phyloP scores from a whole-genome alignment of 495 filamentous ascomycete species.

The Aspergillus cristatus region DNA sequence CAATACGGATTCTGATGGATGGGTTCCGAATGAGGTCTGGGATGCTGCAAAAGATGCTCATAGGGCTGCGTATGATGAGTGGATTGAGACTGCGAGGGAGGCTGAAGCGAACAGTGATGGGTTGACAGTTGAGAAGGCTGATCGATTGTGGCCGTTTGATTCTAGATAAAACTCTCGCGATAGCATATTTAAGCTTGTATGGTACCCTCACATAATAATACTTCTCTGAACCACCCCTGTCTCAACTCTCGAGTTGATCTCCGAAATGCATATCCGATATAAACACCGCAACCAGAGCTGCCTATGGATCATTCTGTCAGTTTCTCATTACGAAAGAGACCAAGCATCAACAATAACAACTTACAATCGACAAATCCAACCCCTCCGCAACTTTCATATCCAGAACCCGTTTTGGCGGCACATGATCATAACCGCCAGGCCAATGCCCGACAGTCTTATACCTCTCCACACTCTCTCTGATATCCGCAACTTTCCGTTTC shows the following conservation, averaged over 20 bases:
- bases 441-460: conserved; percentile 2
- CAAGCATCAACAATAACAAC: background rate
- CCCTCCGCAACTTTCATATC: conserved; percentile 11
- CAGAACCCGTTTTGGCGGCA: conserved; percentile 3
- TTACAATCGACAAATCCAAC: conserved; percentile 12
- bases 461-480: conserved; percentile 12
- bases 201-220: too few species aligned
- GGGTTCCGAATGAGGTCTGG: conserved; percentile 24
- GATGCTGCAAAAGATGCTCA: conserved; percentile 23
- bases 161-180: too few species aligned
- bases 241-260: too few species aligned
- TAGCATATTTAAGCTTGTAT: too few species aligned
- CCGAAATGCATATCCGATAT: too few species aligned
- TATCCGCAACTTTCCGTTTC: conserved; percentile 11
- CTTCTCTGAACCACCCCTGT: too few species aligned
- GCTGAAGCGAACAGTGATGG: conserved; percentile 14
- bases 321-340: too few species aligned
- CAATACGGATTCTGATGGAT: conserved; percentile 16
- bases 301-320: too few species aligned
- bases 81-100: conserved; percentile 24
- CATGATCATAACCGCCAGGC: background rate
- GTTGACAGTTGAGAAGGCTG: conserved; percentile 24
- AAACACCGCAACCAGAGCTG: too few species aligned
- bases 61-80: conserved; percentile 20
- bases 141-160: conserved; percentile 28